Evolutionary conservation across 2,329 filamentous ascomycete genomes (phyloP).

Genomic region (Trichophyton benhamiae): DNA sequence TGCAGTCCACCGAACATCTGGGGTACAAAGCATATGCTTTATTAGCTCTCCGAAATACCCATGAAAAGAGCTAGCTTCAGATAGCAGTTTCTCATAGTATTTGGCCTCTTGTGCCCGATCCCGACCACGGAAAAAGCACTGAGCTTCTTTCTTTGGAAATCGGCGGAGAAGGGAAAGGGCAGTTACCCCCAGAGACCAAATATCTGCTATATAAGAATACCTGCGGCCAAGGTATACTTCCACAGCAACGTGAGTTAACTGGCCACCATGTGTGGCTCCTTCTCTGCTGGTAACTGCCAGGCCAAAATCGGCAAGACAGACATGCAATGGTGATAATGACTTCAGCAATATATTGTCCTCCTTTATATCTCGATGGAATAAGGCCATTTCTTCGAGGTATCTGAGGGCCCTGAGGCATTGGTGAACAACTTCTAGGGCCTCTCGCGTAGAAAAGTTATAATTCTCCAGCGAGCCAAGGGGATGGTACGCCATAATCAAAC

Average conservation of each 20-base stretch:
- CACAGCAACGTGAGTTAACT: slow-evolving; percentile 4
- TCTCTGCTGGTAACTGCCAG: neutral
- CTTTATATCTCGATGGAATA: slow-evolving; percentile 11
- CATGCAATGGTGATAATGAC: slow-evolving; percentile 2
- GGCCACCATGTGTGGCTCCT: neutral
- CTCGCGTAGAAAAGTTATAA: slow-evolving; percentile 30
- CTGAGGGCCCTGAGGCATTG: slow-evolving; percentile 4
- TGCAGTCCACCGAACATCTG: neutral
- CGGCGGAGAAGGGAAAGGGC: neutral
- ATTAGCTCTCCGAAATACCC: neutral
- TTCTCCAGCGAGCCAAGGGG: neutral
- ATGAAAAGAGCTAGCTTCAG: neutral
- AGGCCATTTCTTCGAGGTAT: slow-evolving; percentile 3
- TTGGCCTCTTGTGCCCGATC: neutral
- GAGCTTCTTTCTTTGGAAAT: neutral
- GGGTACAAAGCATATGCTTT: neutral
- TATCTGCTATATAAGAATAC: slow-evolving; percentile 6
- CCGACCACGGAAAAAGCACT: neutral
- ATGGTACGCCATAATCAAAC: slow-evolving; percentile 7
- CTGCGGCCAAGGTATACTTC: neutral
- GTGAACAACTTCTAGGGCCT: neutral
- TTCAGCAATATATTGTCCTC: slow-evolving; percentile 7
- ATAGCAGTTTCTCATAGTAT: neutral
- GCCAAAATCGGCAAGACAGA: slow-evolving; percentile 9
- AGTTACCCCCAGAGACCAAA: slow-evolving; percentile 10